Percentiles rank a stretch among this genome's conserved stretches.
Evolutionary conservation across 345 rosid genomes (phyloP).

Genomic region (sweet orange (Citrus sinensis)): DNA sequence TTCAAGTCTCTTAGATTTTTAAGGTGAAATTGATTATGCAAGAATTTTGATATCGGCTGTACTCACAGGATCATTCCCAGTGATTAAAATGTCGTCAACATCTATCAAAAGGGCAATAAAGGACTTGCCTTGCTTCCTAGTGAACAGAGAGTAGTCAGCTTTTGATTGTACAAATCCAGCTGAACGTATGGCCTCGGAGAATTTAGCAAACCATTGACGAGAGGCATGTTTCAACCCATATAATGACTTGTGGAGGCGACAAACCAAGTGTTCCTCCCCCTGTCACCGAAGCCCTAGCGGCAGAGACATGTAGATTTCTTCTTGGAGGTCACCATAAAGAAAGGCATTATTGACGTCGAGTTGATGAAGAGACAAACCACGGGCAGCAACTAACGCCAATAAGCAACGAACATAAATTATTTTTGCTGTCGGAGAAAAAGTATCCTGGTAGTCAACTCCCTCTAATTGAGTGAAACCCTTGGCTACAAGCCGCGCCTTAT

Average conservation of each 20-base stretch:
- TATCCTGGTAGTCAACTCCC: neutral
- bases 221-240: neutral
- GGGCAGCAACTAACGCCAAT: neutral
- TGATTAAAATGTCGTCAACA: neutral
- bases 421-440: neutral
- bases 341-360: neutral
- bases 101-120: neutral
- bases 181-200: neutral
- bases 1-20: neutral
- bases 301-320: neutral
- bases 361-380: neutral
- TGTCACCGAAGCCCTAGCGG: neutral
- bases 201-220: neutral
- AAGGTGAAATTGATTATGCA: neutral
- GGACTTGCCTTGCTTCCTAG: neutral
- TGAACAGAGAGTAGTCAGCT: neutral
- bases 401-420: neutral
- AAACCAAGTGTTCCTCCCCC: neutral
- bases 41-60: neutral
- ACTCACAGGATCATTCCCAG: neutral
- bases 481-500: neutral
- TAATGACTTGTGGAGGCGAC: no score
- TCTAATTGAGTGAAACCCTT: neutral
- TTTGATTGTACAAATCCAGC: neutral
- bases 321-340: neutral